These are phyloP conservation scores for Magnaporthiopsis poae DNA, from an alignment of 2,329 filamentous ascomycete genomes.

Conservation along the genomic window DNA sequence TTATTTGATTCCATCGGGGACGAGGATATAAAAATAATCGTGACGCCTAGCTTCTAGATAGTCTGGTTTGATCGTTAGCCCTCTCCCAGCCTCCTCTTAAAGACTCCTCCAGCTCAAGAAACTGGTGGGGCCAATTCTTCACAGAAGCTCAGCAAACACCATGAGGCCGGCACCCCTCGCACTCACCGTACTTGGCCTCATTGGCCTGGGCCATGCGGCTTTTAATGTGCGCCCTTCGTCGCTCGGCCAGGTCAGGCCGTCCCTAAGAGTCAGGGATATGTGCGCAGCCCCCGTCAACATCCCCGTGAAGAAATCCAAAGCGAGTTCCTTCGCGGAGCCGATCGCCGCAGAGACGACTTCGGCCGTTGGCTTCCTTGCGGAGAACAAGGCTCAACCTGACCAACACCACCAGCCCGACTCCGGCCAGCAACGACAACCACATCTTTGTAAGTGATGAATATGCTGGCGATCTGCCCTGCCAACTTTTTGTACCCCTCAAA, in stretches of 20 bases:
- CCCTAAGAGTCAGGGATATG: not conserved
- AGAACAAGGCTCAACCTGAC: constrained; percentile 3
- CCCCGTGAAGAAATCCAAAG: not conserved
- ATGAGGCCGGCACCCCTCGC: not conserved
- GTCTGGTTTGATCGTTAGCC: not conserved
- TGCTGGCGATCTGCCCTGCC: not conserved
- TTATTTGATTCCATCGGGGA: not conserved
- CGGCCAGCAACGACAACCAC: not conserved
- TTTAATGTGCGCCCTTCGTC: not conserved
- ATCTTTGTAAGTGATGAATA: not conserved
- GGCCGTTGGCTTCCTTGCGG: not conserved
- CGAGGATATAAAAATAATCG: not conserved
- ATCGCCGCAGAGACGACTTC: not conserved
- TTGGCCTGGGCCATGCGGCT: not conserved
- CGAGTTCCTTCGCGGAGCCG: not conserved
- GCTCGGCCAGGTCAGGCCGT: not conserved
- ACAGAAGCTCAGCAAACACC: not conserved
- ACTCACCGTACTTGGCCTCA: not conserved
- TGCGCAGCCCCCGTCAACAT: not conserved
- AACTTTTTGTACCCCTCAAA: not conserved
- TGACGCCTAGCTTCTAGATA: not conserved
- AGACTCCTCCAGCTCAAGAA: not conserved
- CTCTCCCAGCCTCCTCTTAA: not conserved
- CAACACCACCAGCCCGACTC: not conserved
- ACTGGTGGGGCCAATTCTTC: not conserved